phyloP scores from a whole-genome alignment of 495 filamentous ascomycete genomes.

The Aspergillus asperescens region DNA sequence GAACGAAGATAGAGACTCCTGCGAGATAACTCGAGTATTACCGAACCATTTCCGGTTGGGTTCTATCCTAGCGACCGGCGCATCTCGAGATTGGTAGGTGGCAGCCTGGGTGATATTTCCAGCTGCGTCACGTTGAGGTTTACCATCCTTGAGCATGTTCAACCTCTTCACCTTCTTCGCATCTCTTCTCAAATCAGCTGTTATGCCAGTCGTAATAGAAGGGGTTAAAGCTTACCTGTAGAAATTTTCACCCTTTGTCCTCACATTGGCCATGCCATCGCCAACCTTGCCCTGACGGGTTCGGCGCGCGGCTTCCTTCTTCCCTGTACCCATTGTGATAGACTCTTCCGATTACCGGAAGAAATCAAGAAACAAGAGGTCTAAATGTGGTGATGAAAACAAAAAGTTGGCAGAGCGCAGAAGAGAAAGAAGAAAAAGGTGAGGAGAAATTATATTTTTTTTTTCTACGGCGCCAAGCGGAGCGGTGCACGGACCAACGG shows the following conservation, averaged over 20 bases:
- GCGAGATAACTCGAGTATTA: conserved; percentile 65
- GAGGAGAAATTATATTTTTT: conserved; percentile 34
- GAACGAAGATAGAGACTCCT: conserved; percentile 69
- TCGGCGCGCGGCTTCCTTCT: conserved; percentile 84
- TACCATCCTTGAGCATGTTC: conserved; percentile 83
- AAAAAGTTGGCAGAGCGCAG: conserved; percentile 35
- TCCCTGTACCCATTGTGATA: conserved; percentile 80
- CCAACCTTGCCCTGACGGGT: conserved; percentile 72
- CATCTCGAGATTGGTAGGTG: conserved; percentile 71
- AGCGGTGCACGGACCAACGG: conserved; percentile 37
- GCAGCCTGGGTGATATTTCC: conserved; percentile 80
- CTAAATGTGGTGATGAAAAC: conserved; percentile 30
- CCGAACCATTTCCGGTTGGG: conserved; percentile 87
- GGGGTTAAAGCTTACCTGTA: conserved; percentile 52
- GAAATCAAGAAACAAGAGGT: conserved; percentile 24
- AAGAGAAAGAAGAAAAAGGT: conserved; percentile 28
- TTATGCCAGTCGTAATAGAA: neutral
- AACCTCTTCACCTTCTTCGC: conserved; percentile 83
- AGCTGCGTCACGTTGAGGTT: conserved; percentile 64
- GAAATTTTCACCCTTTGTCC: conserved; percentile 93
- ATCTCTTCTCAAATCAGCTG: conserved; percentile 40
- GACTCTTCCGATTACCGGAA: conserved; percentile 16
- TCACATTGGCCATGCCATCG: conserved; percentile 87
- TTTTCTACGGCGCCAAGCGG: conserved; percentile 35
- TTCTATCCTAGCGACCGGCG: conserved; percentile 82